Evolutionary conservation across 805 yeast genomes (phyloP), one percentile per base, ranked within the genome.

Genomic region (Candida caryicola): DNA sequence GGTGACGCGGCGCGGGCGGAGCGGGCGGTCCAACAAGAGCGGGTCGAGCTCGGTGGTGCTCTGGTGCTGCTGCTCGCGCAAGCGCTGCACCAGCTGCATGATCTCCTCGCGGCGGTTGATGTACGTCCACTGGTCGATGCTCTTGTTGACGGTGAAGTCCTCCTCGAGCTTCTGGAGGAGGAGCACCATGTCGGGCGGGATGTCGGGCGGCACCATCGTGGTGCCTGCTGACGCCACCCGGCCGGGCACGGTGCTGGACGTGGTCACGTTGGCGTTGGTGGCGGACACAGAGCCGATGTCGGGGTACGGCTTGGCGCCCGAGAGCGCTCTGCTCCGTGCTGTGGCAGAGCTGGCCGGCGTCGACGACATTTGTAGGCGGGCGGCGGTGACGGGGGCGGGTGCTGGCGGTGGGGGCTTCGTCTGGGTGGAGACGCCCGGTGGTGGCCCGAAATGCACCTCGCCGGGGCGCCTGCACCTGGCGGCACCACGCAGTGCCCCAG

Each of bases 1-100:
- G 8, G 55, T 43, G 5, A 59, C 39, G 26, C 71, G 72, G 44
- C 87, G 64, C 1, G 89, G 91, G 41, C 75, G 79, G 23, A 85
- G 59, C 25, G 93, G 82, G 43, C 66, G 64, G 50, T 81, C 85
- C 13, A 81, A 54, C 23, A 60, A 65, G 14, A 51, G 49, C 17
- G 64, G 62, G 38, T 59, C 59, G 39, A 66, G 39, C 39, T 55
- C 49, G 16, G 54, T 45, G 13, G 44, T 41, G 15, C 53, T 47
- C 18, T 54, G 50, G 32, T 54, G 60, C 29, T 55, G 62, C 44
- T 45, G 54, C 45, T 63, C 64, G 38, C 65, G 72, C 19, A 67
- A 41, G 32, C 52, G 51, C 40, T 55, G 57, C 26, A 69, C 64
- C 37, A 53, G 51, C 31, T 57, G 62, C 64, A 69, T 62, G 44